Evolutionary conservation across 1,284 basidiomycete species (phyloP).

Genomic region (Ceraceosorus guamensis): DNA sequence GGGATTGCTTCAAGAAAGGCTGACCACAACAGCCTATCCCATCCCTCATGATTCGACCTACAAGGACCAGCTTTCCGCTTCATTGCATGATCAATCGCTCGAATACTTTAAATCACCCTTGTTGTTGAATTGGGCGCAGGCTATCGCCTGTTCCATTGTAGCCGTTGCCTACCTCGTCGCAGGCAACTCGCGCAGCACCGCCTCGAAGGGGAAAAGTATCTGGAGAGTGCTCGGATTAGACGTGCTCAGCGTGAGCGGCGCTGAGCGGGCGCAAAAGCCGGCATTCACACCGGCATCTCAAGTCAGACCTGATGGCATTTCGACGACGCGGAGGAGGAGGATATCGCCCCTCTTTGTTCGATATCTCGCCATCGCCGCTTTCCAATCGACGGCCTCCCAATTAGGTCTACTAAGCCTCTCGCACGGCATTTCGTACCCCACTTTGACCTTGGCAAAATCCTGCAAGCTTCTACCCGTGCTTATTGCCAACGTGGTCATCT

Average conservation of each 20-base stretch:
- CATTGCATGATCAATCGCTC: constrained; percentile 23
- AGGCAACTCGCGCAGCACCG: constrained; percentile 33
- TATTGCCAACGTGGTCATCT: constrained; percentile 73
- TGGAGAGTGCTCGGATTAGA: constrained; percentile 27
- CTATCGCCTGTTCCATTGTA: constrained; percentile 68
- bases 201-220: constrained; percentile 15
- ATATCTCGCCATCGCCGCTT: constrained; percentile 55
- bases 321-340: constrained; percentile 30
- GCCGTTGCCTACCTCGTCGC: constrained; percentile 70
- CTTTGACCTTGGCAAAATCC: constrained; percentile 95
- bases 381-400: constrained; percentile 84
- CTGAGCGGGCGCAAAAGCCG: constrained; percentile 3
- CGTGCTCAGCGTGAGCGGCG: constrained; percentile 26
- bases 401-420: constrained; percentile 90
- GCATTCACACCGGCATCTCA: constrained; percentile 8
- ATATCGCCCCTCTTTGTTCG: constrained; percentile 56
- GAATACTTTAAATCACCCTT: constrained; percentile 69
- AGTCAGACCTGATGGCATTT: not conserved
- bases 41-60: not conserved
- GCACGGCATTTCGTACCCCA: constrained; percentile 87
- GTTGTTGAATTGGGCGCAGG: constrained; percentile 81
- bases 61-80: constrained; percentile 9
- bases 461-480: constrained; percentile 96
- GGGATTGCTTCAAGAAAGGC: constrained; percentile 45
- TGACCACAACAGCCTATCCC: constrained; percentile 41